A percentile compares a stretch with the other conserved stretches of the same genome.
Conservation (phyloP, 345 rosid genomes). For the Brassica nigra region DNA sequence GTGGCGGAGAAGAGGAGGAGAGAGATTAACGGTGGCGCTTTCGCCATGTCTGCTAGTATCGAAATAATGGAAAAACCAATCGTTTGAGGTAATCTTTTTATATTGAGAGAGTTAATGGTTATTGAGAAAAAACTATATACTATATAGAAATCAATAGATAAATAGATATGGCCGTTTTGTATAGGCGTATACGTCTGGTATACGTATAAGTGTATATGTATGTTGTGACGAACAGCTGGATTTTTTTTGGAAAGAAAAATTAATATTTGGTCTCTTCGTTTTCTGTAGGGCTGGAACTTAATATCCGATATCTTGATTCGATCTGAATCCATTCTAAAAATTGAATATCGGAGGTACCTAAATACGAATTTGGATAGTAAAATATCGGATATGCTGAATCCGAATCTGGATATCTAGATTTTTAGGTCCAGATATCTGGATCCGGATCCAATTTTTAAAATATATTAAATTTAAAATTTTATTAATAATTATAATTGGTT, state of each 20-base stretch:
- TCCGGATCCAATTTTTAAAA: too few relatives aligned
- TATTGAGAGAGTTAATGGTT: constrained; percentile 9
- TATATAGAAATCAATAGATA: constrained; percentile 14
- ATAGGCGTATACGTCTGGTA: constrained; percentile 25
- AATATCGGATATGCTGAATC: too few relatives aligned
- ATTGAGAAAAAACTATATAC: neutral
- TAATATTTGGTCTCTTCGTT: neutral
- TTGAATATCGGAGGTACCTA: too few relatives aligned
- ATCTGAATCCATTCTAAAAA: too few relatives aligned
- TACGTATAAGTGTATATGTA: neutral
- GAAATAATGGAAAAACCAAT: constrained; percentile 11
- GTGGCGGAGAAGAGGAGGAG: constrained; percentile 36
- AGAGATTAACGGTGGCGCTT: constrained; percentile 25
- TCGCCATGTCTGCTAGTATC: constrained; percentile 24
- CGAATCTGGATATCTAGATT: too few relatives aligned
- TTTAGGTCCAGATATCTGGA: too few relatives aligned
- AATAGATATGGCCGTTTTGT: constrained; percentile 27
- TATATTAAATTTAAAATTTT: too few relatives aligned
- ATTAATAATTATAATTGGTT: too few relatives aligned
- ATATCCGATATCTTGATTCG: too few relatives aligned
- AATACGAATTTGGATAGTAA: too few relatives aligned
- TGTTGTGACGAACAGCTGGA: constrained; percentile 31
- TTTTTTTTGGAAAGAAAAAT: neutral
- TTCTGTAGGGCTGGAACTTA: too few relatives aligned
- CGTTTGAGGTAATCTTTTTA: constrained; percentile 25